Evolutionary conservation across 257 asterid species (phyloP).

Genomic region (Parsonsia alboflavescens): DNA sequence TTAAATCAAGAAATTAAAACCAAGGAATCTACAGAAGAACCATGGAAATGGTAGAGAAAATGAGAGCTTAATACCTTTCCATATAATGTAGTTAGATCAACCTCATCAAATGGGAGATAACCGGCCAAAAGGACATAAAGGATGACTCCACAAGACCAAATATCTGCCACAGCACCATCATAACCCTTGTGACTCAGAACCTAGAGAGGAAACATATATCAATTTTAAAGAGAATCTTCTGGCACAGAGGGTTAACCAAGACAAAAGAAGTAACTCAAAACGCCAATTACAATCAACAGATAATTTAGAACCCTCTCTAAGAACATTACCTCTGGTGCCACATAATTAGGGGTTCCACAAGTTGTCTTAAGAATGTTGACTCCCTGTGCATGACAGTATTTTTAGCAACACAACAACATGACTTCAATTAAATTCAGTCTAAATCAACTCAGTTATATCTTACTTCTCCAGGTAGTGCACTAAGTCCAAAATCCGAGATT

Average conservation of each 20-base stretch:
- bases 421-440: neutral
- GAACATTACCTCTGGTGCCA: constrained; percentile 87
- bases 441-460: constrained; percentile 16
- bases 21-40: constrained; percentile 9
- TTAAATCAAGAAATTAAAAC: constrained; percentile 3
- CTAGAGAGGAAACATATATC: constrained; percentile 24
- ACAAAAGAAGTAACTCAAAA: constrained; percentile 12
- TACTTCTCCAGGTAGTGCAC: constrained; percentile 88
- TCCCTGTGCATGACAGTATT: constrained; percentile 45
- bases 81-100: constrained; percentile 86
- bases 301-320: constrained; percentile 11
- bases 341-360: constrained; percentile 98
- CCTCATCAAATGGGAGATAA: constrained; percentile 96
- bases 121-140: constrained; percentile 96
- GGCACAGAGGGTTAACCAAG: neutral
- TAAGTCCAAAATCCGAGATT: constrained; percentile 97
- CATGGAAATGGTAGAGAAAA: constrained; percentile 3
- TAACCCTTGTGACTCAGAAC: constrained; percentile 97
- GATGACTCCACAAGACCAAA: constrained; percentile 98
- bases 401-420: constrained; percentile 27
- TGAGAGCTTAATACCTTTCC: constrained; percentile 60
- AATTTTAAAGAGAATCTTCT: constrained; percentile 3
- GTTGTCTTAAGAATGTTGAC: constrained; percentile 86
- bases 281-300: constrained; percentile 9
- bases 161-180: constrained; percentile 92